These are phyloP conservation scores for Puccinia triticina DNA, from an alignment of 1,284 basidiomycete species.

Conservation along the genomic window DNA sequence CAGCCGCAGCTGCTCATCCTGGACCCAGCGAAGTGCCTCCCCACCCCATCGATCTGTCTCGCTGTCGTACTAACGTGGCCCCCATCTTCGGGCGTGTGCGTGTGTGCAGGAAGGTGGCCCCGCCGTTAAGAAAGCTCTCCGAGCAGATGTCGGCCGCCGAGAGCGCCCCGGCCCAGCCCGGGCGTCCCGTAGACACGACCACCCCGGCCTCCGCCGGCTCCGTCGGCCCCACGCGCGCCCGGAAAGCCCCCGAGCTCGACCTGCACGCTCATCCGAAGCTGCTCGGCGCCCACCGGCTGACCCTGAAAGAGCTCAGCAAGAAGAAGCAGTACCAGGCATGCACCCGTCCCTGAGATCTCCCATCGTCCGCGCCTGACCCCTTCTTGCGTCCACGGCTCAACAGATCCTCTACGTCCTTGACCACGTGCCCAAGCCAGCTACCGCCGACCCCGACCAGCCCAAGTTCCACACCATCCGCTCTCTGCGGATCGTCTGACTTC, in stretches of 20 bases:
- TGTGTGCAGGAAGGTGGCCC: constrained; percentile 9
- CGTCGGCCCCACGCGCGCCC: neutral
- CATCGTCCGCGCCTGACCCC: neutral
- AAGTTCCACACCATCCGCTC: constrained; percentile 7
- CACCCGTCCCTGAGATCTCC: constrained; percentile 13
- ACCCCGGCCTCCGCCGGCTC: neutral
- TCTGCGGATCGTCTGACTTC: neutral
- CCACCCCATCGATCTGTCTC: no score
- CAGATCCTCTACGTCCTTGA: constrained; percentile 18
- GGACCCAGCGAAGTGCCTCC: constrained; percentile 57
- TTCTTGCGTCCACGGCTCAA: neutral
- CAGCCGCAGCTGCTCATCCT: constrained; percentile 55
- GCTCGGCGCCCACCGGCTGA: constrained; percentile 55
- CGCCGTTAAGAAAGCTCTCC: neutral
- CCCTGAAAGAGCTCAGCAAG: constrained; percentile 54
- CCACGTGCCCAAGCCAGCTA: neutral
- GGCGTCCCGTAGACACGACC: neutral
- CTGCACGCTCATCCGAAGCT: constrained; percentile 49
- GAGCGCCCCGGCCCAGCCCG: neutral
- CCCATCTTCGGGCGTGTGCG: no score
- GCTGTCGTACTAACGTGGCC: no score
- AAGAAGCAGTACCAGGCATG: constrained; percentile 57
- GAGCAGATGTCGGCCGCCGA: neutral
- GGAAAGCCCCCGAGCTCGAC: neutral
- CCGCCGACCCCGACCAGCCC: neutral